Conservation (phyloP, 257 asterid genomes). For the Solanum sparsipilum region DNA sequence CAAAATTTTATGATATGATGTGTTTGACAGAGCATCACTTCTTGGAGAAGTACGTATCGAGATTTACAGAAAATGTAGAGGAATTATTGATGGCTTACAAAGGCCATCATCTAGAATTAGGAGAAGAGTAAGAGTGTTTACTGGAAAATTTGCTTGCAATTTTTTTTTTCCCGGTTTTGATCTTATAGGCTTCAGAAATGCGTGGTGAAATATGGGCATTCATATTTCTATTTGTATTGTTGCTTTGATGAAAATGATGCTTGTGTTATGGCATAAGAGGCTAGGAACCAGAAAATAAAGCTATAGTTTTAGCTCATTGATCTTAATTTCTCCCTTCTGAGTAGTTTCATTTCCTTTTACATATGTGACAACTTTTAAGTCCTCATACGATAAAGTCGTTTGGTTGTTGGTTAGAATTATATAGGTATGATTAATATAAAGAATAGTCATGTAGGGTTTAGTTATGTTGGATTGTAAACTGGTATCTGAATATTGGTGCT, state of each 20-base stretch:
- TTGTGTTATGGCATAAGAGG: background rate
- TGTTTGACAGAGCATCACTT: slow-evolving; percentile 2
- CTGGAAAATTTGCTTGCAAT: background rate
- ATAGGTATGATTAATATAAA: background rate
- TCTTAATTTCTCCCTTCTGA: background rate
- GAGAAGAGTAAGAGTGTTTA: background rate
- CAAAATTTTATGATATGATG: background rate
- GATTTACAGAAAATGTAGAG: slow-evolving; percentile 7
- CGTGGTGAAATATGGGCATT: background rate
- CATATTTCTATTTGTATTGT: background rate
- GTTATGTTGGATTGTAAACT: too few relatives aligned
- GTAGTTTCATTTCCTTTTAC: background rate
- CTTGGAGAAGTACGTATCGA: slow-evolving; percentile 10
- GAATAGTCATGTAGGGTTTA: too few relatives aligned
- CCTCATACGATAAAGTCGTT: background rate
- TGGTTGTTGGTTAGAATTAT: background rate
- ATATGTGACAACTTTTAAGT: background rate
- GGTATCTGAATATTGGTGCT: background rate
- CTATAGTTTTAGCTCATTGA: background rate
- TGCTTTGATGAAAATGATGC: background rate
- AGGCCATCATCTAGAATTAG: background rate
- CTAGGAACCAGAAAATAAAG: background rate
- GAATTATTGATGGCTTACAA: slow-evolving; percentile 4
- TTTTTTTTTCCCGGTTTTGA: background rate
- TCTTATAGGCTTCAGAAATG: background rate